A percentile compares a stretch with the other conserved stretches of the same genome.
These are phyloP conservation scores for Pyrenophora tritici-repentis DNA, from an alignment of 2,329 filamentous ascomycete genomes.

Conservation along the genomic window DNA sequence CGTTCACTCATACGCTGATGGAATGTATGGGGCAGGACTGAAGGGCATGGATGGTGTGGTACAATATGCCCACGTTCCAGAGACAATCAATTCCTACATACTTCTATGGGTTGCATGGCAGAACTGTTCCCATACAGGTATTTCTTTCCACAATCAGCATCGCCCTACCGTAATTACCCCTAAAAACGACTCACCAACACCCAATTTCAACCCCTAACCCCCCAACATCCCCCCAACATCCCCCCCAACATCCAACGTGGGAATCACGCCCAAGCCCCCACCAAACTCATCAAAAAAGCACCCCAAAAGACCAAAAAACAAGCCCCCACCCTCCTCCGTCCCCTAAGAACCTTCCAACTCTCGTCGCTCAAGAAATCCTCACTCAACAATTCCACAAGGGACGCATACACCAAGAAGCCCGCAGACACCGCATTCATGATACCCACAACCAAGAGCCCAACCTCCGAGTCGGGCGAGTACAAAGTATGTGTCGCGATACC, in stretches of 20 bases:
- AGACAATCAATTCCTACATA: too few relatives aligned
- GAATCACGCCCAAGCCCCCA: slow-evolving; percentile 70
- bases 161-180: too few relatives aligned
- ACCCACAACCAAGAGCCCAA: slow-evolving; percentile 79
- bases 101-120: too few relatives aligned
- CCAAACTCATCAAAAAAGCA: slow-evolving; percentile 70
- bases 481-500: slow-evolving; percentile 77
- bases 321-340: slow-evolving; percentile 65
- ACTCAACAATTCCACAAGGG: slow-evolving; percentile 80
- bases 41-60: too few relatives aligned
- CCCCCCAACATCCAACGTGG: background rate
- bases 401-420: slow-evolving; percentile 79
- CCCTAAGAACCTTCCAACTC: slow-evolving; percentile 70
- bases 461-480: slow-evolving; percentile 78
- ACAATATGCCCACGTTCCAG: too few relatives aligned
- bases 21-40: too few relatives aligned
- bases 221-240: background rate
- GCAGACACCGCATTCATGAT: slow-evolving; percentile 86
- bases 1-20: background rate
- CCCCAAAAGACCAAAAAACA: slow-evolving; percentile 68
- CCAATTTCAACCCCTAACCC: too few relatives aligned
- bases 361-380: slow-evolving; percentile 82
- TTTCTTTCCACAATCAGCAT: too few relatives aligned
- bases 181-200: too few relatives aligned
- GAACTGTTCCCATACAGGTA: too few relatives aligned